Base-by-base conservation (phyloP, 495 filamentous ascomycete genomes). In the Glarea lozoyensis region DNA sequence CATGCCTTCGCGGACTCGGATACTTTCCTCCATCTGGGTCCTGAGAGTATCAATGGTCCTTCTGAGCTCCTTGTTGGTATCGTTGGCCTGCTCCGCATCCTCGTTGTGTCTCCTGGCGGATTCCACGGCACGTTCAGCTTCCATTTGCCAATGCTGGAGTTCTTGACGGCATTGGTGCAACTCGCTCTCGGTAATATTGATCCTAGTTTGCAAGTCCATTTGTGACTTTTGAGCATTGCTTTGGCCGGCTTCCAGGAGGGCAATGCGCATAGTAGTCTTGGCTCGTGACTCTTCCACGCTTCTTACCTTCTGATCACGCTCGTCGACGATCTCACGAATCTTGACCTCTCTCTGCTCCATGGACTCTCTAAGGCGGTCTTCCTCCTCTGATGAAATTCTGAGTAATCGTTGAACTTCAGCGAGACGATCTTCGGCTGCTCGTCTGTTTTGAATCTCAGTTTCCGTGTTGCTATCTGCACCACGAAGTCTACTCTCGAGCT, bases 11-110 rank as follows among this genome's bases (percentile, higher is more conserved):
- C 87, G 79, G 48, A 83, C 72, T 48, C 78, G 74, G 57, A 85
- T 77, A 58, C 81, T 86, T 61, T 96, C 89, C 62, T 94, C 81
- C 38, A 94, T 76, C 54, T 95, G 86, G 30, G 43, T 52, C 46
- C 50, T 55, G 25, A 58, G 13, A 33, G 16, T 48, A 25, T 58
- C 55, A 23, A 55, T 42, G 13, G 34, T 53, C 35, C 40, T 36
- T 42, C 60, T 59, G 34, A 74, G 52, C 32, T 52, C 50, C 34
- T 71, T 72, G 42, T 78, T 81, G 42, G 79, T 73, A 27, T 63
- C 57, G 53, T 68, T 70, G 19, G 62, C 62, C 27, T 68, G 60
- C 19, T 82, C 72, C 6, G 79, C 49, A 41, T 58, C 55, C 18
- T 55, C 55, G 40, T 43, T 53, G 30, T 58, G 49, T 46, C 52